Base-by-base conservation (phyloP, 805 yeast genomes). In the Metschnikowia aberdeeniae region DNA sequence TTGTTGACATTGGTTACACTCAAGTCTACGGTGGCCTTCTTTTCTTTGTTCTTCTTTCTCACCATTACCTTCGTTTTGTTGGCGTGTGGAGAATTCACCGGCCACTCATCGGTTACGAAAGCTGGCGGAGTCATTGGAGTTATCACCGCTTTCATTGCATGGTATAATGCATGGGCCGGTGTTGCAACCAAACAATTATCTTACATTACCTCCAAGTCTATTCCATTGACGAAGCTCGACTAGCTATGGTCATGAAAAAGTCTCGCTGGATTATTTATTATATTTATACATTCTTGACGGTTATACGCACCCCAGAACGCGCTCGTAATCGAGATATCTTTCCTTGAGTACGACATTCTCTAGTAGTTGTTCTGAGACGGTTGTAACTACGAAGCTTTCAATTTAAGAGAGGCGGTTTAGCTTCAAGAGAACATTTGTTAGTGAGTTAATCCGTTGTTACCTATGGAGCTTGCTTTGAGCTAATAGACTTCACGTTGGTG, bases 1-100 rank as follows among this genome's bases (percentile, higher is more conserved):
- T 64, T 81, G 64, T 70, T 81, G 62, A 62, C 78, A 55, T 55
- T 79, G 47, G 75, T 78, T 52, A 77, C 86, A 3, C 64, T 72
- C 56, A 77, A 75, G 57, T 70, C 81, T 1, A 76, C 81, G 1
- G 55, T 71, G 44, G 60, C 72, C 7, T 73, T 82, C 62, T 75
- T 78, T 55, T 54, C 69, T 13, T 65, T 82, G 42, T 77, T 82
- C 57, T 61, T 73, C 28, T 66, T 77, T 47, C 66, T 82, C 46
- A 80, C 75, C 57, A 38, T 77, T 42, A 81, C 84, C 12, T 76
- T 82, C 54, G 55, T 81, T 51, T 54, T 77, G 50, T 65, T 80
- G 40, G 59, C 77, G 5, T 60, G 80, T 37, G 86, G 81, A 12
- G 57, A 69, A 37, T 74, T 83, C 50, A 76, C 77, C 13, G 62